Conservation (phyloP, 2,329 filamentous ascomycete genomes). For the Seiridium cupressi region DNA sequence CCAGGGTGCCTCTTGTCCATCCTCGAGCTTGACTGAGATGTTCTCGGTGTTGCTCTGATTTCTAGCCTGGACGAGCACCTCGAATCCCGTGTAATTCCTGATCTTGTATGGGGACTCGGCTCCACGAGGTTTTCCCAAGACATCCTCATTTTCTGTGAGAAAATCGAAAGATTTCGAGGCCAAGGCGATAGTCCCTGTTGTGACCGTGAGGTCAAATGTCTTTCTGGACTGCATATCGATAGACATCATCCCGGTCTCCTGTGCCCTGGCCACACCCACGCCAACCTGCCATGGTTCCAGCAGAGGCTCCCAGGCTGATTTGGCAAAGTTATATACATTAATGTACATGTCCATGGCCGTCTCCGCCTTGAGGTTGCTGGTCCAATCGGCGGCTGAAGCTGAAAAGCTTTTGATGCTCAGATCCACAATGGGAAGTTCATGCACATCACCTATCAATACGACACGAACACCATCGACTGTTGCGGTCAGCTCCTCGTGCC, state of each 20-base stretch:
- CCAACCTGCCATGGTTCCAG: conserved; percentile 97
- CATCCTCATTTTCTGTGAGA: conserved; percentile 82
- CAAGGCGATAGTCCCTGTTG: conserved; percentile 88
- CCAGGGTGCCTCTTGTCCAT: conserved; percentile 92
- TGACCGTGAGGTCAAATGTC: conserved; percentile 87
- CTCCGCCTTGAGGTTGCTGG: conserved; percentile 80
- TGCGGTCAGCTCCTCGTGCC: conserved; percentile 77
- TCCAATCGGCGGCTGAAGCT: conserved; percentile 86
- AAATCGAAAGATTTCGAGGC: conserved; percentile 93
- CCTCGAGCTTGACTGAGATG: conserved; percentile 73
- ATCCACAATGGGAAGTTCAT: conserved; percentile 93
- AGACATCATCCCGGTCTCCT: conserved; percentile 71
- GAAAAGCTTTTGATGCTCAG: conserved; percentile 90
- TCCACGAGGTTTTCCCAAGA: conserved; percentile 88
- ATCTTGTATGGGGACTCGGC: conserved; percentile 91
- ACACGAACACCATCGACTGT: conserved; percentile 85
- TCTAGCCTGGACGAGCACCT: conserved; percentile 80
- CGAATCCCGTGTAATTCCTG: conserved; percentile 93
- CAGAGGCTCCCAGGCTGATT: conserved; percentile 95
- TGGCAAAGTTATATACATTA: conserved; percentile 98
- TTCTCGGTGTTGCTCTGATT: conserved; percentile 64
- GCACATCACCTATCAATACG: conserved; percentile 90
- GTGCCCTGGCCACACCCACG: conserved; percentile 79
- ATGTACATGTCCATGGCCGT: conserved; percentile 90
- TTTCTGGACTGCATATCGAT: conserved; percentile 88